Evolutionary conservation across 768 basidiomycete species (phyloP), one percentile per base, ranked within the genome.

Genomic region (Grammothele lineata): DNA sequence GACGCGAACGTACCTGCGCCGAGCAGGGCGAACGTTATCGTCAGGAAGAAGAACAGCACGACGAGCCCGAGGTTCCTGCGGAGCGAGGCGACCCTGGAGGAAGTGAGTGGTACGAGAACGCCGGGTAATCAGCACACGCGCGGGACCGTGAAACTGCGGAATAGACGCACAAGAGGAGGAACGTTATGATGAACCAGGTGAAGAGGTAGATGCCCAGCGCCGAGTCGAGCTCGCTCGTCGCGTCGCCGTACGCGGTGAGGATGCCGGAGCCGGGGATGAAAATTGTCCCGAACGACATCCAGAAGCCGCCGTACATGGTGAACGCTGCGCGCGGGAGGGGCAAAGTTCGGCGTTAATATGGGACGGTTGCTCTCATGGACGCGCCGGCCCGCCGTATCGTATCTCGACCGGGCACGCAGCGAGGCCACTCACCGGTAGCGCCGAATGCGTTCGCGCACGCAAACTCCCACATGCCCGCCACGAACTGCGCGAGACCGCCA

Each of bases 381-480:
- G 27, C 27, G 27, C 27, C 8, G 27, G 27, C 27, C 27, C 14
- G n/a, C n/a, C n/a, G n/a, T n/a, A n/a, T n/a, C n/a, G n/a, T n/a
- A n/a, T n/a, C n/a, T n/a, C n/a, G n/a, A n/a, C n/a, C n/a, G n/a
- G n/a, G 24, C 27, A 30, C 27, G 27, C 8, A 39, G 7, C 51
- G 30, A 14, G 1, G n/a, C n/a, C n/a, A 68, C 83, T 65, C 33
- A 85, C 86, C 84, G 23, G 85, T 82, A 10, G 76, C 86, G 55
- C 81, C 84, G 52, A 89, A 87, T 0, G 68, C 70, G 54, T 90
- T 88, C 1, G 82, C 82, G 25, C 75, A 45, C 5, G 65, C 66
- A 22, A 67, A 68, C 48, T 66, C 66, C 89, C 89, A 92, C 85
- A 92, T 90, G 34, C 92, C 92, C 24, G 91, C 92, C 32, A 93